Percentiles rank a stretch among this genome's conserved stretches.
phyloP scores from a whole-genome alignment of 1,139 yeast genomes.

The Pichia sorboxylosa region DNA sequence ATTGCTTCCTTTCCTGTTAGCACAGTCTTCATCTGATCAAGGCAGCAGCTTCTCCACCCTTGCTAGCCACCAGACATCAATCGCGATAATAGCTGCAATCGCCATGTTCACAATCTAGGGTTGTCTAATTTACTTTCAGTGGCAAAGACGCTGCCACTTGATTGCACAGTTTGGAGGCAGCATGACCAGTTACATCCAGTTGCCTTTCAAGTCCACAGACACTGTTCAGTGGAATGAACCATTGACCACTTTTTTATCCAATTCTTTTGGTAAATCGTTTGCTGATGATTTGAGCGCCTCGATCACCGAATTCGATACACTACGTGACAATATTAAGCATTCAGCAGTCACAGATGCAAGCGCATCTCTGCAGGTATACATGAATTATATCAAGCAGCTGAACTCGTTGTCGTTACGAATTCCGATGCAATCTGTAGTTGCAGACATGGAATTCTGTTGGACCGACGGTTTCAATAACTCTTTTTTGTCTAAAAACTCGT shows the following conservation, averaged over 20 bases:
- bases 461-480: conserved; percentile 49
- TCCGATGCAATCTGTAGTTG: conserved; percentile 33
- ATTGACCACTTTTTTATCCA: conserved; percentile 44
- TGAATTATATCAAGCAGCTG: conserved; percentile 69
- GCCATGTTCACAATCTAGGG: no score
- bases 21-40: no score
- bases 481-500: conserved; percentile 7
- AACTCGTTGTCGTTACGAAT: conserved; percentile 70
- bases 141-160: no score
- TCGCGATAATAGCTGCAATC: no score
- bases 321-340: conserved; percentile 54
- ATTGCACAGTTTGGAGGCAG: no score
- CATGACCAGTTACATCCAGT: conserved; percentile 23
- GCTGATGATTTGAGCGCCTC: conserved; percentile 45
- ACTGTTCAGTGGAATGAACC: conserved; percentile 58
- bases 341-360: conserved; percentile 35
- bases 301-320: conserved; percentile 40
- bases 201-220: conserved; percentile 45
- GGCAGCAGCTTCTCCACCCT: no score
- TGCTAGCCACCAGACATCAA: no score
- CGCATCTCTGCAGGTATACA: conserved; percentile 36
- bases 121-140: no score
- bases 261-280: conserved; percentile 46
- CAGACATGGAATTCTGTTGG: conserved; percentile 59
- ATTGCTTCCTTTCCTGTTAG: no score